Evolutionary conservation across 306 rosid genomes (phyloP), one percentile per base, ranked within the genome.

Genomic region (Castanea crenata): DNA sequence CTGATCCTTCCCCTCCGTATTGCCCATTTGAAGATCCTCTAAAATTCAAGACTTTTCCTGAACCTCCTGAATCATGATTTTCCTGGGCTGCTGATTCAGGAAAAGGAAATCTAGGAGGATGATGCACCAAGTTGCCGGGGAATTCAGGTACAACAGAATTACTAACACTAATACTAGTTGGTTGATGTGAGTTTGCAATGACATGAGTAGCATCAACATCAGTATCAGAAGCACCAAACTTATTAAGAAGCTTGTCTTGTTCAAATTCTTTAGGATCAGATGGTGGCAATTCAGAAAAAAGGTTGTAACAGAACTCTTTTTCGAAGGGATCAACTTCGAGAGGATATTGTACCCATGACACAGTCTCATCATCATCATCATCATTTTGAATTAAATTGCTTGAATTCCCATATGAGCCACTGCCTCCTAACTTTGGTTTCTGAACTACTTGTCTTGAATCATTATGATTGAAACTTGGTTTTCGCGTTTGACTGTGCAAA

Each of bases 281-380:
- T 14, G 91, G 75, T 49, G 88, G 81, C 21, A 85, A 74, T 69
- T 93, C 89, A 20, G 91, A 80, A 71, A 90, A 84, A 55, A 88
- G 76, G 80, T 83, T 78, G 59, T 94, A 79, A 77, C 89, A 87
- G 32, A 90, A 86, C 15, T 91, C 90, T 68, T 79, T 90, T 12
- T 90, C 98, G 6, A 91, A 83, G 21, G 92, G 83, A 78, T 91
- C 88, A 41, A 41, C 46, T 7, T 91, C 98, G 6, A 88, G 46
- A 1, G 94, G 94, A 81, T 78, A 89, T 13, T 90, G 91, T 44
- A 89, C 82, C 94, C 96, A 89, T 13, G 97, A 83, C 57, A 69
- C 80, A 3, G 89, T 69, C 41, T 93, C 98, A 38, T 89, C 91
- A 77, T 88, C 87, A 8, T 8, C 46, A 41, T 41, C 46, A 41